Percentiles rank a stretch among this genome's conserved stretches.
Conservation (phyloP, 495 filamentous ascomycete species). For the Margaritispora aquatica region DNA sequence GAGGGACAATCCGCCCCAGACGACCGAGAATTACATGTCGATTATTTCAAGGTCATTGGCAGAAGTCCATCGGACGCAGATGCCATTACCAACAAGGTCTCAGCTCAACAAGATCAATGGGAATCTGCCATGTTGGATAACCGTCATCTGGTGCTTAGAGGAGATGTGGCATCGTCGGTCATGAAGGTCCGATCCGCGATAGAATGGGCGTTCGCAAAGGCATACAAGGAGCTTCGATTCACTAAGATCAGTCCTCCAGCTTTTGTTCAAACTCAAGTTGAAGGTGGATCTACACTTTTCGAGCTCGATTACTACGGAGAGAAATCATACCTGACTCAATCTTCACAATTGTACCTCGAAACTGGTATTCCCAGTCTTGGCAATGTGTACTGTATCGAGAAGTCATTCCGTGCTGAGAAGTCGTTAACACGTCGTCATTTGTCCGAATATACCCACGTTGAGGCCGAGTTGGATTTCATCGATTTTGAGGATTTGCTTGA, state of each 20-base stretch:
- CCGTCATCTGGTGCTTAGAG: conserved; percentile 86
- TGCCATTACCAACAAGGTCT: conserved; percentile 87
- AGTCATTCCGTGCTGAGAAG: conserved; percentile 97
- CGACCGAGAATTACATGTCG: conserved; percentile 87
- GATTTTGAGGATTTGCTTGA: conserved; percentile 86
- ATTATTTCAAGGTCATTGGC: conserved; percentile 85
- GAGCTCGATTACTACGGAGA: conserved; percentile 92
- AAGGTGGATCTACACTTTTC: conserved; percentile 93
- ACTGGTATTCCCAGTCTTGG: conserved; percentile 86
- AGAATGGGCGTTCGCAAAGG: conserved; percentile 74
- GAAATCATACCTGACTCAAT: conserved; percentile 91
- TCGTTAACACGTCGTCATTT: conserved; percentile 90
- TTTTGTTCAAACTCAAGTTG: conserved; percentile 98
- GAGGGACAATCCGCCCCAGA: conserved; percentile 74
- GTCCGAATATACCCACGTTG: conserved; percentile 94
- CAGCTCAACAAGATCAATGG: conserved; percentile 58
- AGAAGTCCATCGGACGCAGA: conserved; percentile 84
- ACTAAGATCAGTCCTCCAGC: conserved; percentile 87
- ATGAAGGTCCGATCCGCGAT: conserved; percentile 88
- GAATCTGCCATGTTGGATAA: conserved; percentile 83
- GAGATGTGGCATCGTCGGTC: conserved; percentile 78
- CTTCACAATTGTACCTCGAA: conserved; percentile 96
- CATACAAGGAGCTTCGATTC: conserved; percentile 73
- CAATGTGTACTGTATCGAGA: conserved; percentile 95
- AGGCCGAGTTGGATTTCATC: conserved; percentile 96